These are phyloP conservation scores for Ogataea corticis DNA, from an alignment of 805 yeast species.

Conservation along the genomic window DNA sequence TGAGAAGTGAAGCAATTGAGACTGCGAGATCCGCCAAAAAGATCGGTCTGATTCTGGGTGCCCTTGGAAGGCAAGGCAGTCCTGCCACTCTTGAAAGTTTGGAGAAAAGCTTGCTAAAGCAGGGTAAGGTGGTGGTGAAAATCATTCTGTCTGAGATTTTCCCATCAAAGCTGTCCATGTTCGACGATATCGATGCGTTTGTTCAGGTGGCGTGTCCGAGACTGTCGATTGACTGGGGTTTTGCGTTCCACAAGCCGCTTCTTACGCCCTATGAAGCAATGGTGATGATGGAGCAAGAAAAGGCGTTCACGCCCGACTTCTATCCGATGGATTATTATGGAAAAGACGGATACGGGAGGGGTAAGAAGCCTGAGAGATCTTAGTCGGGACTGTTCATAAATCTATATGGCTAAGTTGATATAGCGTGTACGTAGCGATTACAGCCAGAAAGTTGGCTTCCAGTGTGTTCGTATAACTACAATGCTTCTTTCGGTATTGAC, in stretches of 20 bases:
- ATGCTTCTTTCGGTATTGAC: no score
- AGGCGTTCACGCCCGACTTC: conserved; percentile 57
- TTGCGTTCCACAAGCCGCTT: conserved; percentile 89
- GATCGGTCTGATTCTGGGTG: conserved; percentile 87
- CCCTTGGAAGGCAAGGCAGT: conserved; percentile 94
- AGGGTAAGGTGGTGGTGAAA: conserved; percentile 71
- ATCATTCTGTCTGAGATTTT: conserved; percentile 90
- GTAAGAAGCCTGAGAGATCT: conserved; percentile 53
- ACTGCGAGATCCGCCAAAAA: conserved; percentile 61
- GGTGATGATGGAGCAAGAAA: conserved; percentile 79
- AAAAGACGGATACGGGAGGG: conserved; percentile 89
- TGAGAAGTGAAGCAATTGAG: conserved; percentile 72
- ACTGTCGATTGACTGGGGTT: conserved; percentile 97
- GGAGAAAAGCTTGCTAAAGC: conserved; percentile 50
- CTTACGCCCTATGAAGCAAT: conserved; percentile 95
- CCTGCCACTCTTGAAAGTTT: conserved; percentile 70
- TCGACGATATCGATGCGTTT: conserved; percentile 91
- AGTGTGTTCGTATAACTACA: no score
- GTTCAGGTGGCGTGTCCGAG: conserved; percentile 98
- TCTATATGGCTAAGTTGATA: no score
- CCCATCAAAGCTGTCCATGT: conserved; percentile 88
- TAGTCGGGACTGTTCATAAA: no score
- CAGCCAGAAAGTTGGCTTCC: no score
- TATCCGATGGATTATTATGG: conserved; percentile 98
- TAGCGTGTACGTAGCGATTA: no score